Evolutionary conservation across 2,329 filamentous ascomycete genomes (phyloP), one percentile per base, ranked within the genome.

Genomic region (Epichloe hybrida): DNA sequence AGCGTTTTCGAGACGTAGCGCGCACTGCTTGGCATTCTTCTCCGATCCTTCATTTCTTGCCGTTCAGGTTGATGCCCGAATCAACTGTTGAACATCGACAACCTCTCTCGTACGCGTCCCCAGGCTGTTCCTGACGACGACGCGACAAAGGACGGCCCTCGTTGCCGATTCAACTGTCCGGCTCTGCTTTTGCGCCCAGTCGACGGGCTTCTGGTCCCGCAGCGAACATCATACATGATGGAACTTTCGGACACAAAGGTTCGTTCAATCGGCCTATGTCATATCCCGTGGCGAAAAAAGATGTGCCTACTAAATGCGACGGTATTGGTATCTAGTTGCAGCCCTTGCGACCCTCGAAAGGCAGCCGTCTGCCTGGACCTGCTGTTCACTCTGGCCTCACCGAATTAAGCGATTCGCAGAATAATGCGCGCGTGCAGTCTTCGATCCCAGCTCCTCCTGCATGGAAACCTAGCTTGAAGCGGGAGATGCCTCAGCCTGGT

Each of bases 361-460:
- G 57, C 43, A 67, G 64, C 53, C 61, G 64, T 17, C 54, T 67
- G 34, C 64, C 62, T 21, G 61, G 60, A 8, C 64, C 64, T 47
- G 56, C 59, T 5, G 53, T 58, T 37, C 52, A 57, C 36, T 53
- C 56, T 52, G 58, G 55, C 12, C 70, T 82, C 15, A 64, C 71
- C 9, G 79, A 82, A 59, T 74, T 79, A 56, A 73, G 69, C 59
- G 76, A 81, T 7, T 81, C 79, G n/a, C 77, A 83, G 59, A 71
- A 68, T 64, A 83, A 84, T 61, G 64, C 72, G 42, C 74, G 79
- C 48, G 62, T 66, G 9, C 73, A 73, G 47, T 62, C 66, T 2
- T 62, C 70, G 0, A 68, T 68, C 38, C 68, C 68, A 49, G 66
- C 70, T 36, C 66, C 69, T 61, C 62, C 70, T n/a, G 51, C 59